phyloP scores from a whole-genome alignment of 179 eudicot genomes.

The Gypsophila paniculata region DNA sequence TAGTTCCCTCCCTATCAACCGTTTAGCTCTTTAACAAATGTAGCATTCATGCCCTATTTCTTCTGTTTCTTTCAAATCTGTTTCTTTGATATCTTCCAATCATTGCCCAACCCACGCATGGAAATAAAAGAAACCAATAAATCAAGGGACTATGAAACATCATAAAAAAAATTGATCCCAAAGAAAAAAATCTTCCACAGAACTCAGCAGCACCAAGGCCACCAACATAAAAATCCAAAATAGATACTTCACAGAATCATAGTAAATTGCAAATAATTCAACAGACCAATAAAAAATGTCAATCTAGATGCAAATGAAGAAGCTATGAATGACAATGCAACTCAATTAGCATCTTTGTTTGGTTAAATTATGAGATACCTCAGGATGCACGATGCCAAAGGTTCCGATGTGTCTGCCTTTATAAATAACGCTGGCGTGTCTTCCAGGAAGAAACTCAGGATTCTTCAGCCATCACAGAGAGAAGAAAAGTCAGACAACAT shows the following conservation, averaged over 20 bases:
- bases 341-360: slow-evolving; percentile 4
- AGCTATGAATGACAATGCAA: background rate
- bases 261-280: background rate
- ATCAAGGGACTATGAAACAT: too few relatives aligned
- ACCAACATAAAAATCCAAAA: background rate
- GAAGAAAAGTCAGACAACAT: slow-evolving; percentile 8
- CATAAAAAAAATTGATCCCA: background rate
- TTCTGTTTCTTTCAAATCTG: too few relatives aligned
- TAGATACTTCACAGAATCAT: background rate
- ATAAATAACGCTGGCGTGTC: slow-evolving; percentile 82
- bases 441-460: slow-evolving; percentile 76
- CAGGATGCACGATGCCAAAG: slow-evolving; percentile 93
- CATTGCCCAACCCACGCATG: too few relatives aligned
- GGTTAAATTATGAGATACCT: slow-evolving; percentile 42
- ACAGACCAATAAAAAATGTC: background rate
- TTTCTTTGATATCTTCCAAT: too few relatives aligned
- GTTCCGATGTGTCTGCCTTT: slow-evolving; percentile 72
- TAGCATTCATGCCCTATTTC: too few relatives aligned
- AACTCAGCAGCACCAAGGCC: background rate
- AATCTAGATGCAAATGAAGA: background rate
- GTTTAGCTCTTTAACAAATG: too few relatives aligned
- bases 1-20: background rate
- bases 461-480: slow-evolving; percentile 41
- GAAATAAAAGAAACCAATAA: too few relatives aligned
- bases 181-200: background rate